Evolutionary conservation across 2,329 filamentous ascomycete genomes (phyloP).

Genomic region (Thielaviopsis ethacetica): DNA sequence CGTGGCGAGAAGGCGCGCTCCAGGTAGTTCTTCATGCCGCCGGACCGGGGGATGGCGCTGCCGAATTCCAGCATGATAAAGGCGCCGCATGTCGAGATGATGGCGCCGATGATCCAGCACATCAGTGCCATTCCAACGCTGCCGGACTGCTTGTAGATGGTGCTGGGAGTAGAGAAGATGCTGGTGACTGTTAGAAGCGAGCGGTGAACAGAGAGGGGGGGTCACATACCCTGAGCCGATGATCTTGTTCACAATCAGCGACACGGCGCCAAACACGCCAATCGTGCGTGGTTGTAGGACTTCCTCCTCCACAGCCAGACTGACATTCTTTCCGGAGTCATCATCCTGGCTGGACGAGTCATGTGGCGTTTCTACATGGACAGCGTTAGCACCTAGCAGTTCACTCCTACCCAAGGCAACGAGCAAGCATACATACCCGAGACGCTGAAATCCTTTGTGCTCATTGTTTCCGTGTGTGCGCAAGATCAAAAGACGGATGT

Average conservation of each 20-base stretch:
- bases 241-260: slow-evolving; percentile 42
- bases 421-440: too few species aligned
- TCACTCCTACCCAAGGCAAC: too few species aligned
- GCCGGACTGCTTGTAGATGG: slow-evolving; percentile 34
- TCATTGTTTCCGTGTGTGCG: not conserved
- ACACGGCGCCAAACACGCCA: slow-evolving; percentile 34
- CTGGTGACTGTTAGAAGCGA: not conserved
- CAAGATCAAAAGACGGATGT: too few species aligned
- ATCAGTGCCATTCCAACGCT: slow-evolving; percentile 25
- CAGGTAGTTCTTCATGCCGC: slow-evolving; percentile 51
- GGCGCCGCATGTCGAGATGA: slow-evolving; percentile 41
- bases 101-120: slow-evolving; percentile 19
- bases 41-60: slow-evolving; percentile 42
- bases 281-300: slow-evolving; percentile 23
- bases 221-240: slow-evolving; percentile 30
- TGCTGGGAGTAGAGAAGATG: slow-evolving; percentile 39
- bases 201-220: not conserved
- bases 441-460: not conserved
- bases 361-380: not conserved
- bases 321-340: not conserved
- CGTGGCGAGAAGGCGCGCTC: slow-evolving; percentile 42
- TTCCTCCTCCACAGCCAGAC: not conserved
- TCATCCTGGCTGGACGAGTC: slow-evolving; percentile 3
- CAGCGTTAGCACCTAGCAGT: too few species aligned
- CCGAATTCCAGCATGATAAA: slow-evolving; percentile 49